Percentiles rank a stretch among this genome's conserved stretches.
Evolutionary conservation across 495 filamentous ascomycete genomes (phyloP).

Genomic region (Penicillium mononematosum): DNA sequence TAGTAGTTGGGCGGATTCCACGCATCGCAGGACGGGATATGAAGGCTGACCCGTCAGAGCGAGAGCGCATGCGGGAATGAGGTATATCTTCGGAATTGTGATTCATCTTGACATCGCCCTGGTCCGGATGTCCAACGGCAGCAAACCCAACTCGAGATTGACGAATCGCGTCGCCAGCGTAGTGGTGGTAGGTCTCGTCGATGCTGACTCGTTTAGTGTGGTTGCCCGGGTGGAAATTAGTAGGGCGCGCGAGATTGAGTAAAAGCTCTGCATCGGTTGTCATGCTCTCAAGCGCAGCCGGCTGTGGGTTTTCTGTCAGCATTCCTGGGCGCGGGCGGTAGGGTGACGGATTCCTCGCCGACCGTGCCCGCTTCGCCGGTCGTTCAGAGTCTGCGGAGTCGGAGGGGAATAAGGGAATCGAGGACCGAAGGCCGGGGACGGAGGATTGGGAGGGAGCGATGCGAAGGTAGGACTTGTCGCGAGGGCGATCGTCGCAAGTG

Average conservation of each 20-base stretch:
- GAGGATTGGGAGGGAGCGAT: conserved; percentile 35
- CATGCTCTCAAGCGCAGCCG: conserved; percentile 43
- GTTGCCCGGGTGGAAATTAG: conserved; percentile 33
- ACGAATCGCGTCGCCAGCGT: conserved; percentile 25
- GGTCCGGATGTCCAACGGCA: conserved; percentile 11
- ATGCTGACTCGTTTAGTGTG: conserved; percentile 40
- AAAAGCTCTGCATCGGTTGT: conserved; percentile 55
- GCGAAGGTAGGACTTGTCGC: conserved; percentile 50
- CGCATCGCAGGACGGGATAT: conserved; percentile 41
- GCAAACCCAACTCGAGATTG: conserved; percentile 28
- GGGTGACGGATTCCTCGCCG: conserved; percentile 55
- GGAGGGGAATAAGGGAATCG: conserved; percentile 35
- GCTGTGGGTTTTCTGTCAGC: conserved; percentile 46
- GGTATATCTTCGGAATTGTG: conserved; percentile 22
- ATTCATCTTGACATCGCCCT: conserved; percentile 19
- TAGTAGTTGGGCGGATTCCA: conserved; percentile 43
- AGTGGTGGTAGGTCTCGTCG: conserved; percentile 34
- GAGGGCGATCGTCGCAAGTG: conserved; percentile 55
- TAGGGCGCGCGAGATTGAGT: conserved; percentile 46
- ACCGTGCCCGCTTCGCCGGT: conserved; percentile 60
- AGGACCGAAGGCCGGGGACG: conserved; percentile 31
- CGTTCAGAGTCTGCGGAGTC: conserved; percentile 42
- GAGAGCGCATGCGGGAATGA: conserved; percentile 44
- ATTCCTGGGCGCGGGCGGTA: conserved; percentile 35
- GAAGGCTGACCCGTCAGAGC: conserved; percentile 47